A percentile compares a stretch with the other conserved stretches of the same genome.
phyloP scores from a whole-genome alignment of 371 early-diverging fungal genomes.

The Fennellomyces sp. region DNA sequence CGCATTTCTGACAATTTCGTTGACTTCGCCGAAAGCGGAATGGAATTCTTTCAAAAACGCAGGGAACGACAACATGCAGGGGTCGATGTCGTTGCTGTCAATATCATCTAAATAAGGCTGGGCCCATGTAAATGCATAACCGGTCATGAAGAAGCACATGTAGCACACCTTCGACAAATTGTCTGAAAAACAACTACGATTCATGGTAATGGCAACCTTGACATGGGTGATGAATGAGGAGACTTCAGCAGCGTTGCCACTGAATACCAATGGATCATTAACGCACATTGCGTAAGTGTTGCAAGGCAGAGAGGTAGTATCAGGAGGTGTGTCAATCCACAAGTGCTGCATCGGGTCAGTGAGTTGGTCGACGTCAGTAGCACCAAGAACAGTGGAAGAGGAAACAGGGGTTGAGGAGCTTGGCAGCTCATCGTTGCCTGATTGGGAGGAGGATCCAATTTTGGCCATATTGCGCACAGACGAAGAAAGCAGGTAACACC shows the following conservation, averaged over 20 bases:
- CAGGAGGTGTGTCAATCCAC: no score
- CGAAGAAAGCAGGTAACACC: no score
- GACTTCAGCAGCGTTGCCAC: not conserved
- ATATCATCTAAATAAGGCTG: not conserved
- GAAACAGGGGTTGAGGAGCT: no score
- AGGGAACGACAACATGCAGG: not conserved
- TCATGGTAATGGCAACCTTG: not conserved
- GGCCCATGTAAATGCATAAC: not conserved
- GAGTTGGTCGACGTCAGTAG: no score
- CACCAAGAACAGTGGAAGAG: no score
- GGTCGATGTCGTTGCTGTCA: not conserved
- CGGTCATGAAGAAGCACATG: conserved; percentile 3
- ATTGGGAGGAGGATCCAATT: no score
- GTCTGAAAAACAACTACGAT: not conserved
- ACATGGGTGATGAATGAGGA: conserved; percentile 2
- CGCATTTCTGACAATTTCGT: no score
- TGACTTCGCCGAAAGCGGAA: not conserved
- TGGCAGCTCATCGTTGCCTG: no score
- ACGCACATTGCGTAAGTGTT: not conserved
- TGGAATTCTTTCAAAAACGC: not conserved
- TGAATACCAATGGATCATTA: conserved; percentile 1
- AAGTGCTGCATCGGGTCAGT: no score
- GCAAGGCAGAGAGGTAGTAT: no score
- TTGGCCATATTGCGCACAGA: no score
- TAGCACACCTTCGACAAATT: not conserved